Base-by-base conservation (phyloP, 345 rosid species). In the Combretum micranthum region DNA sequence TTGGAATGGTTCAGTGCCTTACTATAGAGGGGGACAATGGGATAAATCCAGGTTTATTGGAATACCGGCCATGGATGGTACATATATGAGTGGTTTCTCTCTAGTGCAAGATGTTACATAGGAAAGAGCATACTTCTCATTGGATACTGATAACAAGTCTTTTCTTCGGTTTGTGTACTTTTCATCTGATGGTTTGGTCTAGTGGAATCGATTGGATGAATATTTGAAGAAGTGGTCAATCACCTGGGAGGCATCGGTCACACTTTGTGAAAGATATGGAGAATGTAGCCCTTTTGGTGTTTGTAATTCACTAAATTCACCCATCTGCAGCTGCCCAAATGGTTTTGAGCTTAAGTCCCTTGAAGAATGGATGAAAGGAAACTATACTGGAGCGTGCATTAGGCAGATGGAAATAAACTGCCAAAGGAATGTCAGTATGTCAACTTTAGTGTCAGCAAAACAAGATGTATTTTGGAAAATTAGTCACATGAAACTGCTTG, bases 291-390 rank as follows among this genome's bases (percentile, higher is more conserved):
- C n/a, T n/a, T n/a, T n/a, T n/a, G n/a, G n/a, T n/a, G n/a, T n/a
- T n/a, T n/a, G n/a, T n/a, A n/a, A n/a, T n/a, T n/a, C n/a, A n/a
- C n/a, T n/a, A n/a, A n/a, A 51, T 22, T 17, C 0, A 15, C 25
- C 26, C 26, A 17, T 19, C 21, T 68, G 80, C 23, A 47, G 0
- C 2, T 75, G 76, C 22, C 52, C 68, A 17, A 57, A 47, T 0
- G 76, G 76, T 7, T 75, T 62, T 47, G 57, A 61, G 23, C 80
- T 76, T 13, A 68, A 50, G 50, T 42, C 26, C 7, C 7, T 12
- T 0, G 4, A 17, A 16, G 44, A 32, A 25, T 55, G 68, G 75
- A n/a, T 15, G 20, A 23, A 47, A 32, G 42, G 64, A 39, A 61
- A 61, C 25, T 47, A 53, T 7, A 45, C 71, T 4, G 68, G 55